Conservation (phyloP, 352 stramenopile species). For the Pythium insidiosum region DNA sequence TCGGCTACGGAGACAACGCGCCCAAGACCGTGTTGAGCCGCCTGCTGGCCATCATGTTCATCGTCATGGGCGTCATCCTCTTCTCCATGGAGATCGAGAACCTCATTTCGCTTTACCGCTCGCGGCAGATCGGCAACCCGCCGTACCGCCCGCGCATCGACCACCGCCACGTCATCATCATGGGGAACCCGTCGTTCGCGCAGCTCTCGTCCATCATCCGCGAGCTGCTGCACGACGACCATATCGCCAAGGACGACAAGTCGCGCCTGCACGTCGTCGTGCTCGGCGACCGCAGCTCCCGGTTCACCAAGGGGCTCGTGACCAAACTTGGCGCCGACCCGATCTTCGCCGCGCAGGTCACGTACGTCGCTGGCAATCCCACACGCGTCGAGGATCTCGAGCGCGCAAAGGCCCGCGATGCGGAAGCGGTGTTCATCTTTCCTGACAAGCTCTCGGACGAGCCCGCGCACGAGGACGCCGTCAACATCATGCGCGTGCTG, state of each 20-base stretch:
- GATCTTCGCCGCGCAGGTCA: conserved; percentile 71
- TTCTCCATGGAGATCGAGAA: conserved; percentile 88
- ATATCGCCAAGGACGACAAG: conserved; percentile 32
- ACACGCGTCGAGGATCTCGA: conserved; percentile 72
- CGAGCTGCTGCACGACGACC: conserved; percentile 87
- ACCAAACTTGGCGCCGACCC: conserved; percentile 67
- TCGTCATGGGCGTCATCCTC: conserved; percentile 81
- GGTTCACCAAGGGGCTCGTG: conserved; percentile 65
- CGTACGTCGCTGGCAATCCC: conserved; percentile 69
- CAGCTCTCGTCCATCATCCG: conserved; percentile 76
- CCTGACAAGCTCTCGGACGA: conserved; percentile 76
- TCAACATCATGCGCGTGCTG: conserved; percentile 82
- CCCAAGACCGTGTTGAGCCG: conserved; percentile 78
- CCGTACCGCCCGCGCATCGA: conserved; percentile 62
- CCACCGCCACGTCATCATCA: conserved; percentile 67
- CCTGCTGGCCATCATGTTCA: conserved; percentile 83
- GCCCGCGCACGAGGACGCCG: conserved; percentile 61
- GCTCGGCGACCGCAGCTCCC: conserved; percentile 53
- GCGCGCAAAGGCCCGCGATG: conserved; percentile 38
- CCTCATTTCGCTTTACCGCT: conserved; percentile 78
- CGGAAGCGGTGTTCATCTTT: conserved; percentile 76
- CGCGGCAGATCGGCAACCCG: conserved; percentile 73
- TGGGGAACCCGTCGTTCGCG: conserved; percentile 77
- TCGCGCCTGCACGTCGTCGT: conserved; percentile 55
- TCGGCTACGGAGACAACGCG: conserved; percentile 83